Evolutionary conservation across 208 protist species (phyloP), one percentile per base, ranked within the genome.

Genomic region (Leishmania aethiopica): DNA sequence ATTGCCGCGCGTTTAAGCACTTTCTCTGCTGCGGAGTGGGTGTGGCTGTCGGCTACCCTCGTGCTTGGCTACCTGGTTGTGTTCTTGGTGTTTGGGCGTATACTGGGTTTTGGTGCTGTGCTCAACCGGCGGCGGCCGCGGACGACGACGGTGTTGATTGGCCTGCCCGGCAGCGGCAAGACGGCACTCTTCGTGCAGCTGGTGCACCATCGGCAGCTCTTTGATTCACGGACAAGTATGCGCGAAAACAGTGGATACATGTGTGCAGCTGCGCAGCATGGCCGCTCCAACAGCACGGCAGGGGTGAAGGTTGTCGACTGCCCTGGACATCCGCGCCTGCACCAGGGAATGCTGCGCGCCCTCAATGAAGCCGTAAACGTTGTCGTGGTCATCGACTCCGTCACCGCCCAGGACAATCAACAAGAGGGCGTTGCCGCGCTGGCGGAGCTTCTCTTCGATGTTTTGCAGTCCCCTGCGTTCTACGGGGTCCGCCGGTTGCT

Each of bases 271-370:
- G 53, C n/a, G 45, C 66, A 59, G 45, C 25, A 49, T 17, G 79
- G 82, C 6, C 64, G 40, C 35, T 28, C 60, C 28, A 72, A 40
- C 25, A 77, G 22, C 1, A 45, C 53, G 35, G 51, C 69, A n/a
- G 82, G 67, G 2, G 51, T 86, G n/a, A 59, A 60, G 13, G 51
- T 96, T 35, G 89, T 96, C 0, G 95, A 98, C 85, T 94, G 83
- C 80, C 95, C 95, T 15, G 95, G 95, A 0, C 92, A 96, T 78
- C 92, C 89, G 25, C 95, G 95, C 1, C 89, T 98, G 53, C 90
- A 89, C 22, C 81, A 85, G 32, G 82, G 75, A 6, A 83, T 98
- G 67, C 79, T 89, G 35, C 32, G 72, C 22, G 83, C 84, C 47
- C 81, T 96, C n/a, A 84, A 57, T 45, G 89, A 92, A 62, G 90